Percentiles rank a stretch among this genome's conserved stretches.
phyloP scores from a whole-genome alignment of 331 rosid genomes.

The Rosa hybrid region DNA sequence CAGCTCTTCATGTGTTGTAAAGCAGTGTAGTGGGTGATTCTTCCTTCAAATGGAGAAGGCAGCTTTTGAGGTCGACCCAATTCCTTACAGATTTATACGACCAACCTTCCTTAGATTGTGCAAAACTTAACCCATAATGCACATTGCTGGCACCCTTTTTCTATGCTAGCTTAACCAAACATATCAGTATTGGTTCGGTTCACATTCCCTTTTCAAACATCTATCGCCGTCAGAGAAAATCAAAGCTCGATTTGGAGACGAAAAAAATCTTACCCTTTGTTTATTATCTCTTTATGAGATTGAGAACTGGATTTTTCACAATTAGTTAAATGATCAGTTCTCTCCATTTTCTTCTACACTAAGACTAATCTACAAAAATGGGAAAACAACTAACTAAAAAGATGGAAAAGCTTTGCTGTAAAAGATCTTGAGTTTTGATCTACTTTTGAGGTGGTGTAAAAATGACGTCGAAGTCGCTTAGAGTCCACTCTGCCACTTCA shows the following conservation, averaged over 20 bases:
- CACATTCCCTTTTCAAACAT: not conserved
- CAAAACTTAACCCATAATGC: not conserved
- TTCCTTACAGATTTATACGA: not conserved
- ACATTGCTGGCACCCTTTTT: not conserved
- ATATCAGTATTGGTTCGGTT: not conserved
- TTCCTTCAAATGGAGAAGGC: conserved; percentile 14
- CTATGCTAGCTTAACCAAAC: not conserved
- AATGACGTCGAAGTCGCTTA: conserved; percentile 55
- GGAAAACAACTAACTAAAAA: not conserved
- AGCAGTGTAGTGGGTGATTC: conserved; percentile 9
- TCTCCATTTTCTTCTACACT: not conserved
- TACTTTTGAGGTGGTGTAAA: not conserved
- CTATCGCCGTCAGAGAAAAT: not conserved
- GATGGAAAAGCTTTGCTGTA: not conserved
- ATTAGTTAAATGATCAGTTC: conserved; percentile 1
- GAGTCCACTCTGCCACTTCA: conserved; percentile 74
- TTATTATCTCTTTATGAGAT: not conserved
- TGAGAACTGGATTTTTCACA: conserved; percentile 13
- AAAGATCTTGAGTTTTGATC: not conserved
- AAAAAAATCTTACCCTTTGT: not conserved
- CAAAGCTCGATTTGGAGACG: not conserved
- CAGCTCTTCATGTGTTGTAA: not conserved
- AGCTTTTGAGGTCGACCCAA: not conserved
- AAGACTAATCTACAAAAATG: not conserved
- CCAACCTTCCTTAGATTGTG: not conserved